Evolutionary conservation across 1,284 basidiomycete species (phyloP).

Genomic region (Cryptococcus jaspeensis): DNA sequence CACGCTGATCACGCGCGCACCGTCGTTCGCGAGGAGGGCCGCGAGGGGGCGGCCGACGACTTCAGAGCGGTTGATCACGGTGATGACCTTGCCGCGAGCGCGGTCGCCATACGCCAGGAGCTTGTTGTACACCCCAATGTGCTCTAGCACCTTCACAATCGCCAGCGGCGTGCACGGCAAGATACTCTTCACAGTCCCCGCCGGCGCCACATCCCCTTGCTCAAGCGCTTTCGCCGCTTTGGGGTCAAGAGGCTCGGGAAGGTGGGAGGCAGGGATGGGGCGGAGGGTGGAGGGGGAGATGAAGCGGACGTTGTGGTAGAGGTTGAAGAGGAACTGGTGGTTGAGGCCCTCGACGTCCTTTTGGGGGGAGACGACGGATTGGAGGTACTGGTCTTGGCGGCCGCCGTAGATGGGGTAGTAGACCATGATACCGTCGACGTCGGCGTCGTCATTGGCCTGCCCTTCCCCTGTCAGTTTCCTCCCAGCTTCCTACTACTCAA

Average conservation of each 20-base stretch:
- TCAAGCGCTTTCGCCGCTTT: conserved; percentile 6
- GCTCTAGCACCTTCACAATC: conserved; percentile 91
- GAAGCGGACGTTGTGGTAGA: conserved; percentile 88
- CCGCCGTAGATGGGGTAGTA: conserved; percentile 90
- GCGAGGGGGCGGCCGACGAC: conserved; percentile 94
- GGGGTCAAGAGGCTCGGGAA: conserved; percentile 34
- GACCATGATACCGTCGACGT: conserved; percentile 95
- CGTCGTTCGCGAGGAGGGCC: conserved; percentile 90
- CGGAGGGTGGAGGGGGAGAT: conserved; percentile 53
- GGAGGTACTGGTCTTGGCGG: conserved; percentile 91
- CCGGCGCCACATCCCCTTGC: conserved; percentile 61
- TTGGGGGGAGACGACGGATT: conserved; percentile 73
- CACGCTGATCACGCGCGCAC: conserved; percentile 88
- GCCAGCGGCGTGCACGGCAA: conserved; percentile 96
- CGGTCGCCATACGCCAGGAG: conserved; percentile 91
- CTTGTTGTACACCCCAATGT: conserved; percentile 86
- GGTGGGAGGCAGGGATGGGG: conserved; percentile 43
- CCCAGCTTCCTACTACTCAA: no score
- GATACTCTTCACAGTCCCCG: conserved; percentile 60
- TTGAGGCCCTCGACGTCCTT: conserved; percentile 98
- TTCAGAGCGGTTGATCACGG: conserved; percentile 93
- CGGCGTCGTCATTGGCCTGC: conserved; percentile 80
- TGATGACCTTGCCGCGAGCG: conserved; percentile 88
- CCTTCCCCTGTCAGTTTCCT: no score
- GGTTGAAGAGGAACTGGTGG: conserved; percentile 93